Conservation (phyloP, 306 rosid genomes). For the peach (Prunus persica) region Prunus_persica_NCBIv2 NC_034012.1:13055501-13056000, state of each 20-base stretch:
- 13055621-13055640: constrained; percentile 45
- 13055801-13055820: constrained; percentile 89
- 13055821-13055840: constrained; percentile 93
- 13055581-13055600: neutral
- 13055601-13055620: constrained; percentile 31
- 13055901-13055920: constrained; percentile 78
- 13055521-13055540: neutral
- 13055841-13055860: constrained; percentile 77
- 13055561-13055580: constrained; percentile 4
- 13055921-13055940: constrained; percentile 85
- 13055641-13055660: constrained; percentile 55
- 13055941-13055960: constrained; percentile 70
- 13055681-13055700: constrained; percentile 8
- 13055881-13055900: constrained; percentile 76
- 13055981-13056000: constrained; percentile 57
- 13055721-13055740: constrained; percentile 12
- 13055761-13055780: constrained; percentile 89
- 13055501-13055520: neutral
- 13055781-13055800: constrained; percentile 79
- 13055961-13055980: constrained; percentile 58
- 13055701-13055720: neutral
- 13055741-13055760: constrained; percentile 58
- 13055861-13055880: constrained; percentile 59
- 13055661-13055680: constrained; percentile 28
- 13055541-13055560: constrained; percentile 1